phyloP scores from a whole-genome alignment of 139 green algal species.

The Auxenochlorella protothecoides region DNA sequence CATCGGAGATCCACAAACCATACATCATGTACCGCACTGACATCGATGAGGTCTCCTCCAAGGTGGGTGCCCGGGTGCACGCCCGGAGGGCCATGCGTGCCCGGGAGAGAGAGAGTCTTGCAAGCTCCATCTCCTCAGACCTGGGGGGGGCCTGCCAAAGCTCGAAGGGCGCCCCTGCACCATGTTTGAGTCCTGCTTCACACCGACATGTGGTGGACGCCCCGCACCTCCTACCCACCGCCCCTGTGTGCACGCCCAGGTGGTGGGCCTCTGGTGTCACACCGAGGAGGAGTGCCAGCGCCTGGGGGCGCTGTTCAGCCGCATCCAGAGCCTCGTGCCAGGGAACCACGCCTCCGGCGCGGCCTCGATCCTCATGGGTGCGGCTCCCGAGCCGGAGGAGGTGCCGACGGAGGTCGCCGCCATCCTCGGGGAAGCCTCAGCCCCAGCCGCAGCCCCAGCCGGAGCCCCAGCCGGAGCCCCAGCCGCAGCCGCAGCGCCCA shows the following conservation, averaged over 20 bases:
- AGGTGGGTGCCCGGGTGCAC: too few relatives aligned
- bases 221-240: neutral
- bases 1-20: slow-evolving; percentile 62
- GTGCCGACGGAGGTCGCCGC: slow-evolving; percentile 18
- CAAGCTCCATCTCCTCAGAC: too few relatives aligned
- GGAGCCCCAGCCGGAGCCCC: slow-evolving; percentile 2
- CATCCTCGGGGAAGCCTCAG: neutral
- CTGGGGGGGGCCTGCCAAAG: too few relatives aligned
- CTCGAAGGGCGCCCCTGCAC: too few relatives aligned
- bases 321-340: slow-evolving; percentile 18
- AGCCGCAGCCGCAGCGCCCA: slow-evolving; percentile 4
- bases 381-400: slow-evolving; percentile 22
- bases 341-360: too few relatives aligned
- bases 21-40: slow-evolving; percentile 81
- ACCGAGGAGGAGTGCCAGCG: slow-evolving; percentile 59
- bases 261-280: slow-evolving; percentile 89
- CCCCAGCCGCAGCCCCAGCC: neutral
- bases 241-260: slow-evolving; percentile 25
- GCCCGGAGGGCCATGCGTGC: too few relatives aligned
- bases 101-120: too few relatives aligned
- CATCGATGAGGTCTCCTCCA: slow-evolving; percentile 29
- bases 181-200: neutral
- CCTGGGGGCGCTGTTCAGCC: slow-evolving; percentile 46
- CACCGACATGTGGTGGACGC: slow-evolving; percentile 1
- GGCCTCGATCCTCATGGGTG: slow-evolving; percentile 5